Percentiles rank a stretch among this genome's conserved stretches.
phyloP scores from a whole-genome alignment of 768 basidiomycete species.

The Cyathus striatus region DNA sequence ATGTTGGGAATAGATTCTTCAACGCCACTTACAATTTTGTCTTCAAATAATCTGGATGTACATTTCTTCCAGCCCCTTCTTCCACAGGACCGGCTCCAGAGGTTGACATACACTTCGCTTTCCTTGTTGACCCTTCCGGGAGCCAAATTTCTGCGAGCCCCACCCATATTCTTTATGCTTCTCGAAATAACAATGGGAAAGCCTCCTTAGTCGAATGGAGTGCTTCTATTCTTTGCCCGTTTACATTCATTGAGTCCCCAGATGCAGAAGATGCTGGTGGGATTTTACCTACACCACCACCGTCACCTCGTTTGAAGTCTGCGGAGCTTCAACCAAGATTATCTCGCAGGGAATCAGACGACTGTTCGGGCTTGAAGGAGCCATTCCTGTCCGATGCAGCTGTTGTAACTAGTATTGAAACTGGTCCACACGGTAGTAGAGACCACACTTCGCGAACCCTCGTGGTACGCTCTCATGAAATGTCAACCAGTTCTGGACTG shows the following conservation, averaged over 20 bases:
- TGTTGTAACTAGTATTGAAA: no score
- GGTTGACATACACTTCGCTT: conserved; percentile 6
- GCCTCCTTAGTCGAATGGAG: conserved; percentile 16
- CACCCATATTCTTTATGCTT: conserved; percentile 5
- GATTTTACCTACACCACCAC: conserved; percentile 29
- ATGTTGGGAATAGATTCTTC: not conserved
- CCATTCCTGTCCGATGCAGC: no score
- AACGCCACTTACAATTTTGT: not conserved
- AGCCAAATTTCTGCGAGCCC: conserved; percentile 14
- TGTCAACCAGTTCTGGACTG: no score
- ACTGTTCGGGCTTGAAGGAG: no score
- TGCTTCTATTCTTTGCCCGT: conserved; percentile 27
- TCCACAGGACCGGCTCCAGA: not conserved
- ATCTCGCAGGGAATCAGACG: no score
- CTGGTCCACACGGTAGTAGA: no score
- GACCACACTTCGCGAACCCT: no score
- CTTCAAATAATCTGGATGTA: not conserved
- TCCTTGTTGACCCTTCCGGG: conserved; percentile 17
- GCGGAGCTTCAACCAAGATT: no score
- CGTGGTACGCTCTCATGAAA: no score
- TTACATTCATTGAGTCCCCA: conserved; percentile 10
- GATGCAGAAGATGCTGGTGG: conserved; percentile 5
- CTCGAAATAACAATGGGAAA: not conserved
- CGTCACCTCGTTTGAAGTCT: conserved; percentile 25
- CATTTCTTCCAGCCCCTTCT: not conserved